Percentiles rank a stretch among this genome's conserved stretches.
Evolutionary conservation across 805 yeast genomes (phyloP).

Genomic region (Yamadazyma kitorensis): DNA sequence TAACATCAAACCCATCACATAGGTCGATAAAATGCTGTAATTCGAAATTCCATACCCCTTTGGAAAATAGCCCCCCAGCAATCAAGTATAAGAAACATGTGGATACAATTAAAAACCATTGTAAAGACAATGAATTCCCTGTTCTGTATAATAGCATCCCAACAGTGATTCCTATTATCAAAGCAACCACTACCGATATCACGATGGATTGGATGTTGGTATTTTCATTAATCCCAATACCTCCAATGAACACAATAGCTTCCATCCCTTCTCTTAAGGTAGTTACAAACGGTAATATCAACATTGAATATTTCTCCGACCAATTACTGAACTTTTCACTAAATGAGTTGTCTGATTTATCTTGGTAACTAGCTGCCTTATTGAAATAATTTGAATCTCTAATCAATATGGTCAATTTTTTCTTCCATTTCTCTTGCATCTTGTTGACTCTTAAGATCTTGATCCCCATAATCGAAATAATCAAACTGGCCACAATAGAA

Average conservation of each 20-base stretch:
- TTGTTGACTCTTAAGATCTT: constrained; percentile 42
- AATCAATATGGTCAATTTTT: constrained; percentile 31
- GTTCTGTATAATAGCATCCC: constrained; percentile 71
- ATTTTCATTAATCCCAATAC: constrained; percentile 51
- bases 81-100: constrained; percentile 81
- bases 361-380: constrained; percentile 11
- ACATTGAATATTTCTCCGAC: constrained; percentile 27
- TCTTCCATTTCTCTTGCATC: constrained; percentile 45
- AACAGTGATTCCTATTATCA: constrained; percentile 54
- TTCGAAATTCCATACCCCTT: constrained; percentile 90
- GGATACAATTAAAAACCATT: constrained; percentile 67
- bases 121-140: constrained; percentile 76
- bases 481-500: constrained; percentile 42
- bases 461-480: constrained; percentile 46
- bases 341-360: constrained; percentile 1
- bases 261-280: constrained; percentile 87
- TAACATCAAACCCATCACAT: constrained; percentile 80
- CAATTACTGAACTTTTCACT: constrained; percentile 6
- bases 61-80: constrained; percentile 81
- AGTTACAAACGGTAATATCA: constrained; percentile 76
- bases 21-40: constrained; percentile 67
- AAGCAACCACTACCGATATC: constrained; percentile 53
- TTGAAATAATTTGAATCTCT: constrained; percentile 21
- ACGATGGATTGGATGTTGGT: constrained; percentile 51
- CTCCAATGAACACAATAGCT: constrained; percentile 90